These are phyloP conservation scores for Ajuga reptans DNA, from an alignment of 305 asterid genomes.

Conservation along the genomic window DNA sequence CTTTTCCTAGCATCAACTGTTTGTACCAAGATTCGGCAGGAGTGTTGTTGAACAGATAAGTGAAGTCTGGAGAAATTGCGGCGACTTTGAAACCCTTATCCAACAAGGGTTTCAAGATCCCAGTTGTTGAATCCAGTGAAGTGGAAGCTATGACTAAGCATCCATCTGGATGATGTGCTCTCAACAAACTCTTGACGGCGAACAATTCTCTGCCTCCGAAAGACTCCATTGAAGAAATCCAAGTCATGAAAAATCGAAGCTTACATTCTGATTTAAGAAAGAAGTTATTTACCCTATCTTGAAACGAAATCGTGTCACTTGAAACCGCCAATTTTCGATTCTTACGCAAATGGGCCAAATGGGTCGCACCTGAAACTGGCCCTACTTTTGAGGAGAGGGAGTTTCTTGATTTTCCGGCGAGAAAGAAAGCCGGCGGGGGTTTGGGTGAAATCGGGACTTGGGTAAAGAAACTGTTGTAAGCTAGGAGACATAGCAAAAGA, in stretches of 20 bases:
- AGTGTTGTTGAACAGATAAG: conserved; percentile 52
- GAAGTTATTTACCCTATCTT: conserved; percentile 45
- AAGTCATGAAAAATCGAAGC: conserved; percentile 65
- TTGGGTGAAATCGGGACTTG: conserved; percentile 38
- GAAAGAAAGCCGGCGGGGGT: conserved; percentile 36
- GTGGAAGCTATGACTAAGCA: conserved; percentile 58
- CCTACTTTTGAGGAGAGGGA: conserved; percentile 29
- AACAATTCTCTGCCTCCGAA: conserved; percentile 59
- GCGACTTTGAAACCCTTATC: conserved; percentile 41
- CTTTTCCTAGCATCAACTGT: conserved; percentile 45
- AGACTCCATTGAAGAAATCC: conserved; percentile 55
- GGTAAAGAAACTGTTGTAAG: conserved; percentile 49
- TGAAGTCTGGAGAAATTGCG: conserved; percentile 59
- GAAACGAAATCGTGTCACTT: conserved; percentile 28
- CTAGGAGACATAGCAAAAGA: conserved; percentile 43
- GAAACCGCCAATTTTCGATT: conserved; percentile 35
- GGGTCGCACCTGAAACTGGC: no score
- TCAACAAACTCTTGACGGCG: conserved; percentile 45
- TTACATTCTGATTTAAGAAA: conserved; percentile 41
- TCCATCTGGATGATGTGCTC: conserved; percentile 55
- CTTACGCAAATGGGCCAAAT: conserved; percentile 35
- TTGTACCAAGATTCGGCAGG: conserved; percentile 59
- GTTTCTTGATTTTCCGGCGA: conserved; percentile 47
- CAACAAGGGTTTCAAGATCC: conserved; percentile 54
- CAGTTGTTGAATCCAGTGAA: conserved; percentile 57